Percentiles rank a stretch among this genome's conserved stretches.
These are phyloP conservation scores for Cenchrus fungigraminus DNA, from an alignment of 176 grass and related monocot species.

Conservation along the genomic window DNA sequence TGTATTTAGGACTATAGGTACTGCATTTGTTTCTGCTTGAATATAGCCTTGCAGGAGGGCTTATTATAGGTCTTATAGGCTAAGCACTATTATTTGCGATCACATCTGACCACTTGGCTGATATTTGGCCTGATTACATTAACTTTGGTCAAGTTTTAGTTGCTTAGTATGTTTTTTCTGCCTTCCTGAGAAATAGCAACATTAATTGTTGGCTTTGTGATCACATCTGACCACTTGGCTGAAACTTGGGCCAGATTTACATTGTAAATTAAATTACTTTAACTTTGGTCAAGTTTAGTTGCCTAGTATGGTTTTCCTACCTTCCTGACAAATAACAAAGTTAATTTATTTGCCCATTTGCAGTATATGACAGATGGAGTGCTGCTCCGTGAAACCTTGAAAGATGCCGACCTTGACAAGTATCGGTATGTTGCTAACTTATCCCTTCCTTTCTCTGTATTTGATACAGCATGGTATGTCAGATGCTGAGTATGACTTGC, in stretches of 20 bases:
- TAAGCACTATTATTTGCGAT: slow-evolving; percentile 10
- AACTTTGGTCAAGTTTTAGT: background rate
- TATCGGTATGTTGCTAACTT: slow-evolving; percentile 75
- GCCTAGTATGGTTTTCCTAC: slow-evolving; percentile 16
- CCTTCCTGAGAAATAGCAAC: slow-evolving; percentile 25
- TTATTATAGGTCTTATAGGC: background rate
- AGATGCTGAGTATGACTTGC: slow-evolving; percentile 21
- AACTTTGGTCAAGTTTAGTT: background rate
- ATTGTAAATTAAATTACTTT: background rate
- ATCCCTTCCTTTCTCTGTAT: slow-evolving; percentile 1
- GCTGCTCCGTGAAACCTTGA: slow-evolving; percentile 95
- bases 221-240: slow-evolving; percentile 4
- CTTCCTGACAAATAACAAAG: slow-evolving; percentile 19
- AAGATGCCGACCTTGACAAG: slow-evolving; percentile 94
- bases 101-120: slow-evolving; percentile 8
- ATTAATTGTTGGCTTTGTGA: slow-evolving; percentile 3
- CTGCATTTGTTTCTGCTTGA: slow-evolving; percentile 25
- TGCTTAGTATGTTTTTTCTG: slow-evolving; percentile 13
- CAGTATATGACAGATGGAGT: slow-evolving; percentile 99
- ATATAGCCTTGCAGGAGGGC: background rate
- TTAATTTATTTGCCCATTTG: slow-evolving; percentile 27
- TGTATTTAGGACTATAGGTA: background rate
- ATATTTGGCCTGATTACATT: slow-evolving; percentile 20
- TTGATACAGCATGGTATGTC: slow-evolving; percentile 20
- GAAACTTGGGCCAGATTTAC: slow-evolving; percentile 20